Evolutionary conservation across 768 basidiomycete genomes (phyloP).

Genomic region (Tylopilus sp.): DNA sequence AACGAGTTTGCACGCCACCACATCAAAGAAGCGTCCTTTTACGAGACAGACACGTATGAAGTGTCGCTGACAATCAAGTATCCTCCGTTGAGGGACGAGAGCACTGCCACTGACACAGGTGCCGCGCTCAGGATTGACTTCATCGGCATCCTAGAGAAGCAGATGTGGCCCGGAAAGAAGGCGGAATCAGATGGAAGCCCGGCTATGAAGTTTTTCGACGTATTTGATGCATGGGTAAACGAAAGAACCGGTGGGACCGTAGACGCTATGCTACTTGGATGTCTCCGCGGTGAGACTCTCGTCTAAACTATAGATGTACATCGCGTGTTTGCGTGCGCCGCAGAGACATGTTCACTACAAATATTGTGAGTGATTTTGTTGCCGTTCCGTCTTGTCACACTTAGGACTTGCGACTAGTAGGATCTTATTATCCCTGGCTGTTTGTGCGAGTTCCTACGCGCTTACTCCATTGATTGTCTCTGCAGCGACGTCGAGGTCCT

Average conservation of each 20-base stretch:
- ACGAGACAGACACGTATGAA: conserved; percentile 68
- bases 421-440: too few species aligned
- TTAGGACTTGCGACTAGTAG: too few species aligned
- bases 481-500: too few species aligned
- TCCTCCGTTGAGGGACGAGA: conserved; percentile 16
- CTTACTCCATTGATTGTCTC: too few species aligned
- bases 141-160: conserved; percentile 77
- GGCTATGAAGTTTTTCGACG: conserved; percentile 71
- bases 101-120: background rate
- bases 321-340: background rate
- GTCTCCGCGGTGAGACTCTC: conserved; percentile 57
- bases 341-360: background rate
- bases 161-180: conserved; percentile 78
- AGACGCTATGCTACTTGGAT: conserved; percentile 67
- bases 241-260: conserved; percentile 58
- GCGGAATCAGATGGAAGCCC: conserved; percentile 46
- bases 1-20: conserved; percentile 76
- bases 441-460: too few species aligned
- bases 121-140: conserved; percentile 60
- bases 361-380: too few species aligned
- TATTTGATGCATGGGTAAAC: conserved; percentile 73
- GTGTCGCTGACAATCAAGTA: conserved; percentile 70
- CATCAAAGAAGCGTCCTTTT: conserved; percentile 89
- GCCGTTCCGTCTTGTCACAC: background rate
- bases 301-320: conserved; percentile 28